Evolutionary conservation across 2,329 filamentous ascomycete genomes (phyloP).

Genomic region (Botrytis cinerea): DNA sequence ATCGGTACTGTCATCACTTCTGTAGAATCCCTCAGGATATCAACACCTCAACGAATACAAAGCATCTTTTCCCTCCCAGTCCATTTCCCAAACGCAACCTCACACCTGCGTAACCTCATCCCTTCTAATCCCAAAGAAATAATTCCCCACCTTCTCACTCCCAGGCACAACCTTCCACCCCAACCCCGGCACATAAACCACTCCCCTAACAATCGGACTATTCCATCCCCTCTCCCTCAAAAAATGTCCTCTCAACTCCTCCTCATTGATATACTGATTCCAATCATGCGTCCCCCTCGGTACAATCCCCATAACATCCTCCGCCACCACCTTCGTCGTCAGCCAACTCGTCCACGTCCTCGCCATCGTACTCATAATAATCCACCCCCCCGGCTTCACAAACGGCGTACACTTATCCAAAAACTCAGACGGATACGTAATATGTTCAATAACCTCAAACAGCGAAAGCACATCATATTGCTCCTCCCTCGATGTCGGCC

Average conservation of each 20-base stretch:
- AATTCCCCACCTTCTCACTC: constrained; percentile 88
- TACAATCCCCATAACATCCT: constrained; percentile 84
- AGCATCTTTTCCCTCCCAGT: not conserved
- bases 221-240: constrained; percentile 58
- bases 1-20: not conserved
- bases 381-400: constrained; percentile 88
- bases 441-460: constrained; percentile 96
- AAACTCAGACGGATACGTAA: constrained; percentile 74
- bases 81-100: not conserved
- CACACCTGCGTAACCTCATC: constrained; percentile 32
- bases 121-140: constrained; percentile 85
- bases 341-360: constrained; percentile 87
- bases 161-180: constrained; percentile 85
- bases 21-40: not conserved
- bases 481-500: constrained; percentile 44
- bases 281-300: constrained; percentile 94
- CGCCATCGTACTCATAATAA: constrained; percentile 90
- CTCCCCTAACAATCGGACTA: constrained; percentile 67
- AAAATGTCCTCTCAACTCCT: constrained; percentile 67
- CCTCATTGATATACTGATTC: constrained; percentile 90
- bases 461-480: constrained; percentile 79
- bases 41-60: not conserved
- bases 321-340: constrained; percentile 88
- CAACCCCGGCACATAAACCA: constrained; percentile 84
- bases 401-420: constrained; percentile 71